phyloP scores from a whole-genome alignment of 129 eudicot species.

The Tagetes erecta region DNA sequence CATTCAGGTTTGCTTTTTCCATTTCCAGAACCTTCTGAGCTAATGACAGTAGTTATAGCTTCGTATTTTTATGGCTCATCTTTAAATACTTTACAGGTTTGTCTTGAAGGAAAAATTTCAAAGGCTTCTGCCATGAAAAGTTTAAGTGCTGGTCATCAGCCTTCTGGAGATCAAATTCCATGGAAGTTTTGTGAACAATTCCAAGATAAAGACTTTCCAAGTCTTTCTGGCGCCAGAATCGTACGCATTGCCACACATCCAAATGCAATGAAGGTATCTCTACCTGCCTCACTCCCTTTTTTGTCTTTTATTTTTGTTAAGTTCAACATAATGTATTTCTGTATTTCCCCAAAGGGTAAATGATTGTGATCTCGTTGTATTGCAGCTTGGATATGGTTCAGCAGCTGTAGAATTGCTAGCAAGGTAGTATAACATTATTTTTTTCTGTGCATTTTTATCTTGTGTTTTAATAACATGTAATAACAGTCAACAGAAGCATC shows the following conservation, averaged over 20 bases:
- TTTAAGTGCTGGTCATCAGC: slow-evolving; percentile 74
- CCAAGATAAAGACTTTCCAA: slow-evolving; percentile 82
- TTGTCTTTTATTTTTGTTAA: not conserved
- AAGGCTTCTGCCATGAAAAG: slow-evolving; percentile 69
- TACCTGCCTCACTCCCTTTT: not conserved
- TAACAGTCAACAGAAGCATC: not conserved
- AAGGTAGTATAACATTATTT: slow-evolving; percentile 46
- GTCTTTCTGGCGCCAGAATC: slow-evolving; percentile 93
- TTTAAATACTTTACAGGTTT: slow-evolving; percentile 46
- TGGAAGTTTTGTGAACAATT: slow-evolving; percentile 94
- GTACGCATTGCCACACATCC: slow-evolving; percentile 99
- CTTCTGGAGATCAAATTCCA: slow-evolving; percentile 94
- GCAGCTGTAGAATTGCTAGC: slow-evolving; percentile 79
- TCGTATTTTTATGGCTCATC: not conserved
- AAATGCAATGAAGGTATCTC: slow-evolving; percentile 79
- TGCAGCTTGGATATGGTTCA: slow-evolving; percentile 96
- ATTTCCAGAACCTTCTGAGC: not conserved
- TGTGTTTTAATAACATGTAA: not conserved
- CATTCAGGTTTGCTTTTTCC: slow-evolving; percentile 81
- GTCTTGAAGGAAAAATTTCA: slow-evolving; percentile 90
- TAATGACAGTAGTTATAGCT: not conserved
- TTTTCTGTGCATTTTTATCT: not conserved
- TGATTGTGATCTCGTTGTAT: slow-evolving; percentile 20
- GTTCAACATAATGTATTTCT: slow-evolving; percentile 1
- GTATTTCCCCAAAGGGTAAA: not conserved